A percentile compares a stretch with the other conserved stretches of the same genome.
Conservation (phyloP, 1,139 yeast species). For the Geotrichum macrosporum region DNA sequence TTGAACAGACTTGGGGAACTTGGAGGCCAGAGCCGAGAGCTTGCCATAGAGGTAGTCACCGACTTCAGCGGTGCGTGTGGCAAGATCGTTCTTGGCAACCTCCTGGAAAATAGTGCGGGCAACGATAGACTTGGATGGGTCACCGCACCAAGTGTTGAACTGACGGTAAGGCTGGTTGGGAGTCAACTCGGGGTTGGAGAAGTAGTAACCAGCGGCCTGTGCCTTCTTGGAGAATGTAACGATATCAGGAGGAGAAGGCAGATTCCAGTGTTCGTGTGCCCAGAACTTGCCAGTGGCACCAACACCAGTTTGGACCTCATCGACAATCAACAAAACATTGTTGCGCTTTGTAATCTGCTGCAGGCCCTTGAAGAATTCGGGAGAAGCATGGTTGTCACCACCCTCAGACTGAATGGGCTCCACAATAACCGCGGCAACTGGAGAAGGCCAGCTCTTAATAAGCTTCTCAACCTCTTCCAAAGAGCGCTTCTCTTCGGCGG, state of each 20-base stretch:
- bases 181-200: conserved; percentile 61
- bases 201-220: conserved; percentile 83
- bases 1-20: conserved; percentile 49
- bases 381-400: conserved; percentile 80
- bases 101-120: conserved; percentile 68
- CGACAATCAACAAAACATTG: conserved; percentile 67
- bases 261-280: conserved; percentile 81
- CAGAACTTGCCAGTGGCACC: conserved; percentile 82
- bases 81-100: conserved; percentile 55
- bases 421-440: conserved; percentile 70
- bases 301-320: conserved; percentile 85
- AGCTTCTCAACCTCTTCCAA: conserved; percentile 54
- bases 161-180: conserved; percentile 75
- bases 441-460: conserved; percentile 54
- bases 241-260: conserved; percentile 70
- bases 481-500: conserved; percentile 63
- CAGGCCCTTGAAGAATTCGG: conserved; percentile 70
- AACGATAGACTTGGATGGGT: conserved; percentile 71
- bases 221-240: conserved; percentile 82
- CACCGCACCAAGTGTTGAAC: conserved; percentile 91
- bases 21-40: conserved; percentile 48
- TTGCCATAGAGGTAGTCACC: conserved; percentile 59
- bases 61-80: conserved; percentile 51
- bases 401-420: conserved; percentile 88
- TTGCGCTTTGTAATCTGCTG: conserved; percentile 65